Conservation (phyloP, 345 rosid species). For the thale cress (Arabidopsis thaliana) region DNA sequence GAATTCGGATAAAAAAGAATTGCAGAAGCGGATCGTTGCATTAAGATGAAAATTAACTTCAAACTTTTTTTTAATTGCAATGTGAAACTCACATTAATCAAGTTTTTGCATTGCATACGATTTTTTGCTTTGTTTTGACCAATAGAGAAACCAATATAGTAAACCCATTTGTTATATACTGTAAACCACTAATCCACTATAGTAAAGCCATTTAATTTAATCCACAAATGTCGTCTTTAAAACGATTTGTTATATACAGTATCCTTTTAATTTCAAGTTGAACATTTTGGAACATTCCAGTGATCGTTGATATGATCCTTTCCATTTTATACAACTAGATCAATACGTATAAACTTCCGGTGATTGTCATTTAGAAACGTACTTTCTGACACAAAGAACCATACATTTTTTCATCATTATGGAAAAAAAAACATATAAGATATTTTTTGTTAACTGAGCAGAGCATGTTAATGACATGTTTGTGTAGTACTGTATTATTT, state of each 20-base stretch:
- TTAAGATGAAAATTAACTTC: too few species aligned
- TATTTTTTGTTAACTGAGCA: conserved; percentile 16
- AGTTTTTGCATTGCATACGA: background rate
- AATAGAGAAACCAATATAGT: background rate
- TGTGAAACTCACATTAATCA: background rate
- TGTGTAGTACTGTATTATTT: background rate
- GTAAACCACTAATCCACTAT: too few species aligned
- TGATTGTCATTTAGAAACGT: conserved; percentile 2
- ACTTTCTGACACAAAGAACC: background rate
- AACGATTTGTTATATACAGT: background rate
- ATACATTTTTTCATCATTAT: background rate
- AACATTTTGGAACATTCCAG: background rate
- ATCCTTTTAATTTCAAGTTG: background rate
- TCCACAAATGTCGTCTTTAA: background rate
- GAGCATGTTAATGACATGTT: conserved; percentile 20
- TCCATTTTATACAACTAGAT: background rate
- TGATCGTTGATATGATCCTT: background rate
- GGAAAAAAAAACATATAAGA: background rate
- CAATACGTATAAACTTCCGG: background rate
- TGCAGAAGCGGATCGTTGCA: too few species aligned
- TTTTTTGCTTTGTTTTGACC: background rate
- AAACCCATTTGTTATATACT: background rate
- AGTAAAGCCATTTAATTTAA: too few species aligned
- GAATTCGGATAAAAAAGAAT: too few species aligned
- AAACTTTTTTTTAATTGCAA: background rate